phyloP scores from a whole-genome alignment of 2,329 filamentous ascomycete genomes.

The Aschersonia sp. region DNA sequence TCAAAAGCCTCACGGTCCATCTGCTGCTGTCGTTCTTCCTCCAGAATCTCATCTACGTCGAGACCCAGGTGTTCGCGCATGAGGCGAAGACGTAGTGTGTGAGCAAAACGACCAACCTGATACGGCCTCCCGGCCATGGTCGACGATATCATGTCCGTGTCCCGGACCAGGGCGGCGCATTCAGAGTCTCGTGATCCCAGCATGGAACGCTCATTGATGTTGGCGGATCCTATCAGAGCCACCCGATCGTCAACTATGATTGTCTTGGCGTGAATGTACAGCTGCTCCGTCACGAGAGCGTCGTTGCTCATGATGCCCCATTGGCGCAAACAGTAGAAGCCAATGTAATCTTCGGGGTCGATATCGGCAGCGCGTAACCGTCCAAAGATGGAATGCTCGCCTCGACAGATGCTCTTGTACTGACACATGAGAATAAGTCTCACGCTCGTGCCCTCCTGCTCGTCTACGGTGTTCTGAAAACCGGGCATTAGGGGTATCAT shows the following conservation, averaged over 20 bases:
- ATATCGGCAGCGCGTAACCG: slow-evolving; percentile 66
- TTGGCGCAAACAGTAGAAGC: slow-evolving; percentile 81
- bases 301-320: slow-evolving; percentile 88
- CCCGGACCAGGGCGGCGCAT: slow-evolving; percentile 75
- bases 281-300: slow-evolving; percentile 78
- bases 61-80: slow-evolving; percentile 97
- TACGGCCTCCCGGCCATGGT: slow-evolving; percentile 85
- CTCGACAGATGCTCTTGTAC: slow-evolving; percentile 88
- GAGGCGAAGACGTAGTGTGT: slow-evolving; percentile 79
- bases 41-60: slow-evolving; percentile 80
- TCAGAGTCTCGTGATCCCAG: slow-evolving; percentile 85
- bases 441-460: slow-evolving; percentile 86
- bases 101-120: slow-evolving; percentile 79
- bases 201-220: slow-evolving; percentile 98
- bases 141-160: slow-evolving; percentile 84
- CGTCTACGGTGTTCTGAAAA: slow-evolving; percentile 92
- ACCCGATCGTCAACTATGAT: slow-evolving; percentile 92
- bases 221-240: slow-evolving; percentile 89
- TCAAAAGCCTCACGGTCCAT: slow-evolving; percentile 43
- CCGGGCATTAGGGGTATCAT: slow-evolving; percentile 95
- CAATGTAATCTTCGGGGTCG: slow-evolving; percentile 87
- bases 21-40: slow-evolving; percentile 59
- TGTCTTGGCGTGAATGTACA: slow-evolving; percentile 95
- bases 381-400: slow-evolving; percentile 83
- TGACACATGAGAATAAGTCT: slow-evolving; percentile 95